Evolutionary conservation across 2,329 filamentous ascomycete species (phyloP).

Genomic region (Samsoniella hepiali): DNA sequence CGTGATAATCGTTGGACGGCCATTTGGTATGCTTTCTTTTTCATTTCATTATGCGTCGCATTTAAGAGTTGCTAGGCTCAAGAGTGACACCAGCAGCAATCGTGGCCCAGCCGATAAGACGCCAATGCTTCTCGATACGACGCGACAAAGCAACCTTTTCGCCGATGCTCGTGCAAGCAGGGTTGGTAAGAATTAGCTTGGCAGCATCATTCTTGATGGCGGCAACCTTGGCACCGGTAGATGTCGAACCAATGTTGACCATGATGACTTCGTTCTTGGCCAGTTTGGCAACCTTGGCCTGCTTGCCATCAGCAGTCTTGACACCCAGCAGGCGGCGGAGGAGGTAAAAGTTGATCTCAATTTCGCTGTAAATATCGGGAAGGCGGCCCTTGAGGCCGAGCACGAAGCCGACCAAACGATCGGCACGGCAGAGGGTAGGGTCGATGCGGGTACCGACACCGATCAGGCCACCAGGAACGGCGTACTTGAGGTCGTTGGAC

Average conservation of each 20-base stretch:
- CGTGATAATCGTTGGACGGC: neutral
- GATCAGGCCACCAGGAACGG: slow-evolving; percentile 94
- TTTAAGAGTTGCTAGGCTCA: slow-evolving; percentile 48
- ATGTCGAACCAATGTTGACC: slow-evolving; percentile 98
- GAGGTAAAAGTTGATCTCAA: slow-evolving; percentile 99
- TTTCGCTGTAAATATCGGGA: slow-evolving; percentile 95
- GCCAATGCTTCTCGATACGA: slow-evolving; percentile 99
- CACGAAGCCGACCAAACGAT: slow-evolving; percentile 97
- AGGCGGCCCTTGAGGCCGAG: slow-evolving; percentile 90
- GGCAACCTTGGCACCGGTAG: slow-evolving; percentile 94
- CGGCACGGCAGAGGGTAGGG: slow-evolving; percentile 95
- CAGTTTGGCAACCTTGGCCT: slow-evolving; percentile 98
- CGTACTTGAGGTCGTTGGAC: slow-evolving; percentile 97
- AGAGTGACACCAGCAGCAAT: slow-evolving; percentile 62
- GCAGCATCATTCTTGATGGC: slow-evolving; percentile 97
- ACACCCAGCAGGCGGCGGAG: slow-evolving; percentile 92
- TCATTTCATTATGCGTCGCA: slow-evolving; percentile 2
- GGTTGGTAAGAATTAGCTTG: slow-evolving; percentile 87
- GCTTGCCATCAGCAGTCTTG: slow-evolving; percentile 96
- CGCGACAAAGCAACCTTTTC: slow-evolving; percentile 96
- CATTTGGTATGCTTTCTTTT: slow-evolving; percentile 6
- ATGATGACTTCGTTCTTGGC: slow-evolving; percentile 99
- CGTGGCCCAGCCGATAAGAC: slow-evolving; percentile 86
- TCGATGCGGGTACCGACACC: slow-evolving; percentile 98
- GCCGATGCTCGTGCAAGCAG: slow-evolving; percentile 93